Conservation (phyloP, 1,284 basidiomycete species). For the Marasmius tenuissimus region DNA sequence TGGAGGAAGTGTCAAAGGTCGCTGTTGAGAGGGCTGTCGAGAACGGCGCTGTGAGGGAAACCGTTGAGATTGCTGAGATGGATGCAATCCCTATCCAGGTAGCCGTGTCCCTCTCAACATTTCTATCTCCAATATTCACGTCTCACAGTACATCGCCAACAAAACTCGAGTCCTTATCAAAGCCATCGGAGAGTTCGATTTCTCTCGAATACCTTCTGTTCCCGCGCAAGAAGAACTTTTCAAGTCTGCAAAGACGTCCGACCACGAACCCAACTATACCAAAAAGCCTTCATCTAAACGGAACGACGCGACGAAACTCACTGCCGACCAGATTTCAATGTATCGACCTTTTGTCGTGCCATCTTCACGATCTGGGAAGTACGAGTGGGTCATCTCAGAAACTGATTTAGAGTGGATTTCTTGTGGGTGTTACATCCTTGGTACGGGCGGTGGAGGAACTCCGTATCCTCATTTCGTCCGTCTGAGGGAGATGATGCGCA, state of each 20-base stretch:
- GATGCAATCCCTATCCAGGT: conserved; percentile 33
- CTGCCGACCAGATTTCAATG: conserved; percentile 22
- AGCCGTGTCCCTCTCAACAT: neutral
- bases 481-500: conserved; percentile 46
- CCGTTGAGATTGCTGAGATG: conserved; percentile 35
- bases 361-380: conserved; percentile 7
- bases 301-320: neutral
- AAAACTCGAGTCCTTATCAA: conserved; percentile 52
- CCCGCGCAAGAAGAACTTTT: neutral
- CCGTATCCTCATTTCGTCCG: conserved; percentile 47
- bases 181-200: conserved; percentile 48
- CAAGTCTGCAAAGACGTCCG: neutral
- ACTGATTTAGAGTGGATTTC: conserved; percentile 50
- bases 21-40: conserved; percentile 44
- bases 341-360: conserved; percentile 33
- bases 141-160: conserved; percentile 41
- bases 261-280: neutral
- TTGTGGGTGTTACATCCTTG: conserved; percentile 52
- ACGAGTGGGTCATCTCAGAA: conserved; percentile 41
- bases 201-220: conserved; percentile 12
- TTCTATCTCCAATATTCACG: neutral
- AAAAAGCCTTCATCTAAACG: neutral
- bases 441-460: conserved; percentile 54
- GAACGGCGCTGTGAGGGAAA: conserved; percentile 34
- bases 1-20: conserved; percentile 36